These are phyloP conservation scores for Candida andamanensis DNA, from an alignment of 805 yeast genomes.

Conservation along the genomic window DNA sequence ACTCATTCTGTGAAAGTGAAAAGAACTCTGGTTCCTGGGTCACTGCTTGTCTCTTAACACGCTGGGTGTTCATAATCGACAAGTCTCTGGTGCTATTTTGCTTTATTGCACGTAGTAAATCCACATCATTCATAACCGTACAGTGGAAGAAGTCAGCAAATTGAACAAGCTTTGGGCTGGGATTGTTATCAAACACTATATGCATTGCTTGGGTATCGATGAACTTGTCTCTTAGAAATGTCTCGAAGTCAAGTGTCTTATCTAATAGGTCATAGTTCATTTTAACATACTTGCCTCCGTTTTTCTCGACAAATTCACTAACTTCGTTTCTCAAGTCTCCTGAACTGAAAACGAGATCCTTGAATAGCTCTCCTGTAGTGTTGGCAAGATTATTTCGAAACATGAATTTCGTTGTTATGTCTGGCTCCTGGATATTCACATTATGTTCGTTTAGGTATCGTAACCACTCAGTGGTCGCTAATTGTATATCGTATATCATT, in stretches of 20 bases:
- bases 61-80: background rate
- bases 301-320: constrained; percentile 1
- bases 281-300: constrained; percentile 3
- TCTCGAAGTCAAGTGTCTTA: constrained; percentile 1
- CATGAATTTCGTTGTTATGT: constrained; percentile 3
- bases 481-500: constrained; percentile 3
- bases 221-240: constrained; percentile 5
- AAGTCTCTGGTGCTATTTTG: background rate
- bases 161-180: constrained; percentile 1
- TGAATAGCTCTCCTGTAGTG: constrained; percentile 1
- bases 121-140: constrained; percentile 1
- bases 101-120: constrained; percentile 4
- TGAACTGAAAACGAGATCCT: constrained; percentile 1
- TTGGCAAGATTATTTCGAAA: constrained; percentile 1
- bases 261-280: constrained; percentile 5
- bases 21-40: constrained; percentile 2
- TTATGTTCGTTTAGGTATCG: background rate
- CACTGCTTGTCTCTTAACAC: constrained; percentile 1
- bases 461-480: constrained; percentile 8
- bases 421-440: constrained; percentile 1
- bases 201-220: constrained; percentile 1
- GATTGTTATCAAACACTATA: constrained; percentile 3
- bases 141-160: constrained; percentile 5
- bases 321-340: constrained; percentile 3
- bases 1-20: no score